phyloP scores from a whole-genome alignment of 1,284 basidiomycete genomes.

The Trichosporon asahii region DNA sequence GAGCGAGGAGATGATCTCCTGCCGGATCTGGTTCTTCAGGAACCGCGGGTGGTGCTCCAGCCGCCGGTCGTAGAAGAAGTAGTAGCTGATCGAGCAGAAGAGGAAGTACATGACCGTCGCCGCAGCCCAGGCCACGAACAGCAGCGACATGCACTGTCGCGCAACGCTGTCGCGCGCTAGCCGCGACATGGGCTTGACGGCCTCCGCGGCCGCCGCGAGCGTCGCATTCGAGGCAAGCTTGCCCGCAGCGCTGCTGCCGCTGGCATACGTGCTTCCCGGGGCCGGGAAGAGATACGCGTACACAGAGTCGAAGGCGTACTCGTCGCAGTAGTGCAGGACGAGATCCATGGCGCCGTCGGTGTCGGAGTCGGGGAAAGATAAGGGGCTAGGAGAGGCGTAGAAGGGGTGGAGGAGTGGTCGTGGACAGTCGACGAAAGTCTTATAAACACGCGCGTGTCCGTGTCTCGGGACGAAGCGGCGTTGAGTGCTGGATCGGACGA shows the following conservation, averaged over 20 bases:
- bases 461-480: not conserved
- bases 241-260: constrained; percentile 9
- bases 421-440: not conserved
- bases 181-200: constrained; percentile 20
- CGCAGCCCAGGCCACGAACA: constrained; percentile 71
- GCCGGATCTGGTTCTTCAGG: constrained; percentile 73
- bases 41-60: constrained; percentile 96
- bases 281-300: constrained; percentile 73
- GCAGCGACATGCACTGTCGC: constrained; percentile 75
- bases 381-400: not conserved
- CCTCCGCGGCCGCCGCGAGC: not conserved
- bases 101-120: constrained; percentile 80
- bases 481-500: constrained; percentile 9
- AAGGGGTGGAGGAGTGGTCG: not conserved
- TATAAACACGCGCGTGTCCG: not conserved
- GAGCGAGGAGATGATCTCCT: constrained; percentile 76
- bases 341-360: constrained; percentile 67
- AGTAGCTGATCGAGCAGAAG: constrained; percentile 79
- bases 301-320: constrained; percentile 69
- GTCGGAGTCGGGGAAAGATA: not conserved
- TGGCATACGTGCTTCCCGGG: constrained; percentile 36
- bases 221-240: constrained; percentile 14
- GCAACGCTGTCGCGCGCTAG: constrained; percentile 67
- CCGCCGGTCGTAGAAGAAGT: constrained; percentile 87
- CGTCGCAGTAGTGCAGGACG: constrained; percentile 68